Base-by-base conservation (phyloP, 2,329 filamentous ascomycete species). In the Fonsecaea pedrosoi region DNA sequence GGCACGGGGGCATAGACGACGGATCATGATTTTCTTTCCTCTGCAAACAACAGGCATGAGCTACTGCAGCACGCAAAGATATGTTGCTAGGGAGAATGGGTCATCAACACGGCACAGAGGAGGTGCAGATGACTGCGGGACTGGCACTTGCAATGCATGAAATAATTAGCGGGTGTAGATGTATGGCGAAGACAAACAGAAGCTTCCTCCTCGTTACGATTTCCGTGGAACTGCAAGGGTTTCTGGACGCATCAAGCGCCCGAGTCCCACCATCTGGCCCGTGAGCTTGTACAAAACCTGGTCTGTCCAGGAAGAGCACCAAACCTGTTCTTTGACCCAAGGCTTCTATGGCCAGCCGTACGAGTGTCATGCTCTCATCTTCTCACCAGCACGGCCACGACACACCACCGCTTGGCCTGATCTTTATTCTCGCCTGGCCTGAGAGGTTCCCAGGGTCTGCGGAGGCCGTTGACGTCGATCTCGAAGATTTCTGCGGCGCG, bases 331-430 rank as follows among this genome's bases (percentile, higher is more conserved):
- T 25, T 25, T 25, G 25, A 25, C 25, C 25, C 3, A 25, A 25
- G 25, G 25, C 25, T 25, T 25, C 25, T 2, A 25, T 25, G 25
- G 25, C 25, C 25, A 25, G 25, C 2, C 25, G 25, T 25, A 25
- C 25, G 25, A 25, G 25, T 25, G 25, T 25, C 25, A 25, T 6
- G 15, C 6, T 45, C n/a, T 60, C 58, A 65, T 42, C 64, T 53
- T 57, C 65, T 66, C 12, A 66, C 68, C 73, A 83, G 68, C 54
- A 80, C 77, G 34, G 83, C 82, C 70, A 87, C 73, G 10, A 86
- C 84, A 70, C 86, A 81, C 86, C 86, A 88, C 72, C 83, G 82
- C 73, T 83, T 84, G 70, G 84, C 78, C 74, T 85, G 84, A 40
- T 83, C 82, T 38, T 81, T 75, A 0, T 75, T 74, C 62, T 82